phyloP scores from a whole-genome alignment of 1,284 basidiomycete genomes.

The Cutaneotrichosporon mucoides region DNA sequence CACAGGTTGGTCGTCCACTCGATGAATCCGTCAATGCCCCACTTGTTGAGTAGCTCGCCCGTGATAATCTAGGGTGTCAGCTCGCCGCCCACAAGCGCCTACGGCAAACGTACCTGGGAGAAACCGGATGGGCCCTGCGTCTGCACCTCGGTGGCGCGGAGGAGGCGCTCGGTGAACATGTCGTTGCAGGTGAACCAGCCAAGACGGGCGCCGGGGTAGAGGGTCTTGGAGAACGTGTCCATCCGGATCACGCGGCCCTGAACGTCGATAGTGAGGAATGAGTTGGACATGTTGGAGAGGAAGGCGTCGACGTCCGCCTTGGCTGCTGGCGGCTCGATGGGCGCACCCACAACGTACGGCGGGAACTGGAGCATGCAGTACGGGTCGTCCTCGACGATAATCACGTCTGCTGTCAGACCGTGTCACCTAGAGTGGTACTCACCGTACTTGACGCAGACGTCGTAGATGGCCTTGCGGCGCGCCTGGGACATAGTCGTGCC shows the following conservation, averaged over 20 bases:
- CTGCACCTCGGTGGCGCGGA: slow-evolving; percentile 63
- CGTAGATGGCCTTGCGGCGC: slow-evolving; percentile 70
- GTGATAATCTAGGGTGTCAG: slow-evolving; percentile 50
- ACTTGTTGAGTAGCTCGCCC: slow-evolving; percentile 58
- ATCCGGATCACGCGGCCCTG: slow-evolving; percentile 38
- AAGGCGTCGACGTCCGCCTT: slow-evolving; percentile 26
- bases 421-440: neutral
- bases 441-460: slow-evolving; percentile 65
- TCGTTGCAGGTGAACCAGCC: slow-evolving; percentile 62
- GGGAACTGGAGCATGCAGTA: slow-evolving; percentile 62
- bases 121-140: slow-evolving; percentile 68
- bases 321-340: slow-evolving; percentile 3
- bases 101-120: slow-evolving; percentile 27
- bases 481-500: slow-evolving; percentile 63
- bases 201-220: slow-evolving; percentile 67
- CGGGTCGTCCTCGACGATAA: slow-evolving; percentile 71
- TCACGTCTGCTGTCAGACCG: slow-evolving; percentile 51
- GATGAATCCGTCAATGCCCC: slow-evolving; percentile 63
- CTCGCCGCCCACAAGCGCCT: neutral
- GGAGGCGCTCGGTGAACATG: slow-evolving; percentile 59
- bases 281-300: slow-evolving; percentile 53
- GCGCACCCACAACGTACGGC: slow-evolving; percentile 7
- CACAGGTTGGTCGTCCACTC: slow-evolving; percentile 62
- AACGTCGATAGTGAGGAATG: slow-evolving; percentile 57
- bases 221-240: slow-evolving; percentile 49